Base-by-base conservation (phyloP, 2,329 filamentous ascomycete genomes). In the Talaromyces verruculosus region DNA sequence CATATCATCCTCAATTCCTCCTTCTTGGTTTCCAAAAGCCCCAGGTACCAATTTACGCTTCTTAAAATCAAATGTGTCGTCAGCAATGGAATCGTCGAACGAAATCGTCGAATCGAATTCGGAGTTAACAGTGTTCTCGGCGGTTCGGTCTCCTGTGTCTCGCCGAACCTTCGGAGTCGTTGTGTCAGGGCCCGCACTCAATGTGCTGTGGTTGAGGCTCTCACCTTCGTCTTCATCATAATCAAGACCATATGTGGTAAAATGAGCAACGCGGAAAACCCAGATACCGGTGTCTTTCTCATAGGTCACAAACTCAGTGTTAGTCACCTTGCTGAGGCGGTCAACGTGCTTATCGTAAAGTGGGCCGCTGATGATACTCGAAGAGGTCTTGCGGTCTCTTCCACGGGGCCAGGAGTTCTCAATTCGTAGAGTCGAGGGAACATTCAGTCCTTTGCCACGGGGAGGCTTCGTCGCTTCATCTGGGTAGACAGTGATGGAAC, bases 191-290 rank as follows among this genome's bases (percentile, higher is more conserved):
- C 78, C 81, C 71, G 78, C 80, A 77, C 80, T 83, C 64, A 84
- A 75, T 68, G 80, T 81, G 77, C 82, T 85, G 73, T 83, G 80
- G 65, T 79, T 79, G 81, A 81, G 73, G 81, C 77, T 74, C 79
- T 82, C 79, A 68, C 84, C 82, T 71, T 87, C 87, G 7, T 83
- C 83, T 57, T 89, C 84, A 7, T 87, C 88, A 33, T 91, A 92
- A 69, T 94, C 90, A 63, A 98, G 84, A 47, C 91, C 93, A 75
- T 99, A 99, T 1, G 93, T 97, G 1, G 94, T 98, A 77, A 96
- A 99, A 78, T 99, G 95, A 73, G 94, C 89, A n/a, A 99, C 95
- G 10, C 84, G 88, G 81, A 99, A 99, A 15, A 87, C 87, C 96
- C 96, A 99, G 57, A 91, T 86, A 62, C 94, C 95, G 62, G 88